Evolutionary conservation across 2,329 filamentous ascomycete genomes (phyloP), one percentile per base, ranked within the genome.

Genomic region (Fusarium phyllophilum): DNA sequence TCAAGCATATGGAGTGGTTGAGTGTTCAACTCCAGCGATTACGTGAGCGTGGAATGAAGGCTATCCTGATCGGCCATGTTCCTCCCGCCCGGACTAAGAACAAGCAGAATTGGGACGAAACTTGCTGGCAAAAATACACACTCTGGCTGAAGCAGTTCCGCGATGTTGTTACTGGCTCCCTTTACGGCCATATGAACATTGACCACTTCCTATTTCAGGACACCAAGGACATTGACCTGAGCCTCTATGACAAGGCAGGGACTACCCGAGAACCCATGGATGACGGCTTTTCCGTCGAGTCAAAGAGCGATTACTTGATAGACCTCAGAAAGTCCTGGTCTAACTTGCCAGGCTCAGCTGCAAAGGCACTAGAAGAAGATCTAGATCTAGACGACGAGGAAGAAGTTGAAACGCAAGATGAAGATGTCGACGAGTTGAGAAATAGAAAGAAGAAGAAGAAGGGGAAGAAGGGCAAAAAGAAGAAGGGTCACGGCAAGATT

Each of bases 151-250:
- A 91, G 75, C 94, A 97, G 81, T 99, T 95, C 82, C 93, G 96
- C 39, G 96, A 99, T 81, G 92, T 99, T 42, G 88, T 99, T 26
- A 88, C 95, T 26, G 91, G 89, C 18, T 91, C 90, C 33, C 79
- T 97, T 11, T 99, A 93, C 79, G 96, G 96, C 4, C 96, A 99
- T 81, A 98, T 99, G 96, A 99, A 99, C 79, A 93, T 98, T 74
- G 96, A 99, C 78, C 96, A 99, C 82, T 99, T 99, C 82, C 89
- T 98, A 79, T 85, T 99, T 22, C 94, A 97, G 77, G 96, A 98
- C 80, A 94, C 91, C 65, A 87, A 93, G 45, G 89, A 97, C 2
- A 87, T 98, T 61, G 87, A 93, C 69, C 87, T 94, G 54, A 83
- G 85, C 73, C 82, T 48, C 77, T 60, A 81, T 5, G 76, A 81